Base-by-base conservation (phyloP, 2,329 filamentous ascomycete species). In the Penicillium sp. region DNA sequence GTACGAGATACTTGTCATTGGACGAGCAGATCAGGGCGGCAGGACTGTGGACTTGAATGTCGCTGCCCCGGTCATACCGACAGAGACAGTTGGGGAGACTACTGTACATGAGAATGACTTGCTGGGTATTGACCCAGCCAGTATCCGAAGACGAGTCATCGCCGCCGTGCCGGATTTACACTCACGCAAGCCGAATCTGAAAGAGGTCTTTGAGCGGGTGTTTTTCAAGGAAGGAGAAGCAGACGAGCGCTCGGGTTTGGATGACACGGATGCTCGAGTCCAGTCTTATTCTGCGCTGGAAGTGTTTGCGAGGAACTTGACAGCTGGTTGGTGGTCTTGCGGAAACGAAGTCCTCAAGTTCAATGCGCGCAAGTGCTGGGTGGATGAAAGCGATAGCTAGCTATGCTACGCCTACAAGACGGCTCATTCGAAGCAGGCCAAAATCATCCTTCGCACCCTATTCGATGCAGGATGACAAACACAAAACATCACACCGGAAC, bases 161-260 rank as follows among this genome's bases (percentile, higher is more conserved):
- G 79, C 82, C 34, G 84, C 79, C 7, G 86, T 88, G 10, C 84
- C 86, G 8, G 86, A 88, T 71, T 58, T 88, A 14, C 86, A 89
- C 71, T 88, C 86, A 3, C 76, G 86, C n/a, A 89, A 89, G 69
- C 86, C 86, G 17, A 86, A 83, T 66, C 60, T 89, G 62, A 87
- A 84, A 68, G 70, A 75, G 12, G 54, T 88, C 25, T 73, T 88
- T 25, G 83, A 85, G 69, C 70, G 69, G 12, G 63, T 83, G 7
- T 72, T 86, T 62, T 75, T 76, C 51, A 17, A 54, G n/a, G 17
- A 15, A 17, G 52, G 42, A 20, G 20, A 17, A 7, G 11, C 17
- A n/a, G 28, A 6, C 25, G 42, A 1, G 22, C 14, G 20, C 14
- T 7, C 22, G 7, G 6, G 15, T 2, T 28, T 25, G 42, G 22